Conservation (phyloP, 805 yeast genomes). For the Grigorovia yakushimaensis region DNA sequence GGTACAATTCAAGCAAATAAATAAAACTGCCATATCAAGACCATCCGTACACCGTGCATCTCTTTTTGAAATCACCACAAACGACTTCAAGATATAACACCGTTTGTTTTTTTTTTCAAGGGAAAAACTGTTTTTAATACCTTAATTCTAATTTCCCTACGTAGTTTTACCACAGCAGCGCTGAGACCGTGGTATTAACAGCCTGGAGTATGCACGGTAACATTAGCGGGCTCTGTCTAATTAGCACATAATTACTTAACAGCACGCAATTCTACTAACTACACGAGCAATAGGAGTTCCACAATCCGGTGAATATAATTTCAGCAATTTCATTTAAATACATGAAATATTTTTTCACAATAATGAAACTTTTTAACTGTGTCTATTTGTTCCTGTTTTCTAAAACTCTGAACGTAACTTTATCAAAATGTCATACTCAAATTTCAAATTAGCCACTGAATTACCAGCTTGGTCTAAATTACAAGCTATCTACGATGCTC, state of each 20-base stretch:
- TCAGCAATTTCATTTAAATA: not conserved
- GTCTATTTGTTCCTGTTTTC: not conserved
- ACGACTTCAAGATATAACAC: not conserved
- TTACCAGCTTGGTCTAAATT: constrained; percentile 80
- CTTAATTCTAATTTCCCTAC: too few species aligned
- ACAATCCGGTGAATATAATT: not conserved
- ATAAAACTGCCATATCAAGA: too few species aligned
- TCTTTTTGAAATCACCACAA: not conserved
- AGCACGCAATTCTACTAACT: not conserved
- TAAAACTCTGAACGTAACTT: not conserved
- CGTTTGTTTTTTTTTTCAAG: not conserved
- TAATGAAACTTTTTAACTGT: not conserved
- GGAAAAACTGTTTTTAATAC: too few species aligned
- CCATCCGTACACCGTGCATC: constrained; percentile 1
- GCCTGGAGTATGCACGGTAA: not conserved
- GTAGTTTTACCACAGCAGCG: not conserved
- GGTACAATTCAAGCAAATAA: too few species aligned
- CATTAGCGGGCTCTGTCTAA: not conserved
- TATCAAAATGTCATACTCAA: constrained; percentile 25
- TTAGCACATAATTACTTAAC: not conserved
- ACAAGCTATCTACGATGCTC: constrained; percentile 56
- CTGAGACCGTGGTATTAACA: not conserved
- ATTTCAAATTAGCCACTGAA: constrained; percentile 56
- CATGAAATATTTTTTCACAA: not conserved
- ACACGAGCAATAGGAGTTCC: not conserved